Evolutionary conservation across 2,329 filamentous ascomycete species (phyloP).

Genomic region (Alternaria viburni): DNA sequence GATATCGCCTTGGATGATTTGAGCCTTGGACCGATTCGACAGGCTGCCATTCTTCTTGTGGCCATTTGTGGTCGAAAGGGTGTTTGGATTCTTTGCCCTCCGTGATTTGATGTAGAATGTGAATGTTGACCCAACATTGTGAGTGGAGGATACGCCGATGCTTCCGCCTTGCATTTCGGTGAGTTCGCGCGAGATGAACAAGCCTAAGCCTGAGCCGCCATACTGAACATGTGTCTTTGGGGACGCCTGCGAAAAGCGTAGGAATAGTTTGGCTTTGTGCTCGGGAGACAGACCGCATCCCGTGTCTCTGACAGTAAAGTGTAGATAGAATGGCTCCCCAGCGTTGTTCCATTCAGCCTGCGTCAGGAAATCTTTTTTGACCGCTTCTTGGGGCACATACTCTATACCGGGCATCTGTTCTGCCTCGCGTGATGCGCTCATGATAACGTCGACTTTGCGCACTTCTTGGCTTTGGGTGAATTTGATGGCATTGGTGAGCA

Average conservation of each 20-base stretch:
- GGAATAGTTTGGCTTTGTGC: conserved; percentile 24
- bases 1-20: not conserved
- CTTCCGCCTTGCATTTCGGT: conserved; percentile 35
- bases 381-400: conserved; percentile 10
- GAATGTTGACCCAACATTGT: conserved; percentile 31
- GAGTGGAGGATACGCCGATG: conserved; percentile 28
- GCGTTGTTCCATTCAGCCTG: conserved; percentile 4
- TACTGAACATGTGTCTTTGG: conserved; percentile 34
- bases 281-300: conserved; percentile 13
- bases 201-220: conserved; percentile 27
- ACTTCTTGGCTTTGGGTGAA: conserved; percentile 26
- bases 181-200: conserved; percentile 36
- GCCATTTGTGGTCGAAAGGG: not conserved
- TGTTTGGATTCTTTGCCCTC: not conserved
- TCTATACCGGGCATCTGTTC: conserved; percentile 1
- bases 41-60: not conserved
- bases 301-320: conserved; percentile 11
- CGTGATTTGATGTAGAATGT: conserved; percentile 32
- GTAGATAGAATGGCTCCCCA: conserved; percentile 14
- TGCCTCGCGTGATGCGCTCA: conserved; percentile 8
- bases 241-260: conserved; percentile 32
- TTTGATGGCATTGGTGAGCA: conserved; percentile 43
- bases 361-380: not conserved
- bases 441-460: conserved; percentile 9
- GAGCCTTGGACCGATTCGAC: not conserved